Evolutionary conservation across 2,329 filamentous ascomycete species (phyloP).

Genomic region (Aspergillus sojae): DNA sequence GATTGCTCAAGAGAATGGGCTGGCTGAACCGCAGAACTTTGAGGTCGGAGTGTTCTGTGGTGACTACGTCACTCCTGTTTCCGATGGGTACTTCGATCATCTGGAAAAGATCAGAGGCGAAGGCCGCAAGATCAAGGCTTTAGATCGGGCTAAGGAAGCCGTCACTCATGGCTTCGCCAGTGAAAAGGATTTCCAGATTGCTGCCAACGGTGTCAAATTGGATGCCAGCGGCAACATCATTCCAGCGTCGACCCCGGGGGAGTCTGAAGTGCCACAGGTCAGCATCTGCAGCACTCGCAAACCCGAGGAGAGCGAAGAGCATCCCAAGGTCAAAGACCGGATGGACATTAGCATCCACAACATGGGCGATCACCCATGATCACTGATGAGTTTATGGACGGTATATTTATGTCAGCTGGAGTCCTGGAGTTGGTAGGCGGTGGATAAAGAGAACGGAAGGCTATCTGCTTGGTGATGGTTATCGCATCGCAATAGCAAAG

Average conservation of each 20-base stretch:
- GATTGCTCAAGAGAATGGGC: constrained; percentile 60
- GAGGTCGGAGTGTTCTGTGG: constrained; percentile 93
- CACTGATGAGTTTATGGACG: constrained; percentile 25
- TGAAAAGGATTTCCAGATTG: constrained; percentile 63
- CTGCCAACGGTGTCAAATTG: constrained; percentile 63
- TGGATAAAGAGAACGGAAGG: constrained; percentile 21
- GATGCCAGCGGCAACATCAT: constrained; percentile 60
- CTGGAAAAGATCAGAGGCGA: constrained; percentile 72
- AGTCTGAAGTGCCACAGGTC: constrained; percentile 28
- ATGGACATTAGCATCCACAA: constrained; percentile 68
- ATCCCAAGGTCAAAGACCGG: constrained; percentile 48
- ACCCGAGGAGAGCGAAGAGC: constrained; percentile 34
- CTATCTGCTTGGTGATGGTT: constrained; percentile 19
- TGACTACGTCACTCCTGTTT: constrained; percentile 79
- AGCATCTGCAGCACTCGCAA: constrained; percentile 23
- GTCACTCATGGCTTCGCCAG: constrained; percentile 65
- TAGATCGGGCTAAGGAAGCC: constrained; percentile 66
- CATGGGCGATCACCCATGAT: constrained; percentile 48
- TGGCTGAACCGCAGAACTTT: constrained; percentile 63
- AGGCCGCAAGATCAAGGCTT: constrained; percentile 67
- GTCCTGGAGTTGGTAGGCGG: constrained; percentile 26
- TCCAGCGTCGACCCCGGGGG: constrained; percentile 42
- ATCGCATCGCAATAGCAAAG: constrained; percentile 14
- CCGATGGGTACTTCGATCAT: constrained; percentile 79
- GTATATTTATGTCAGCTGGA: constrained; percentile 10